Base-by-base conservation (phyloP, 2,329 filamentous ascomycete genomes). In the Colletotrichum sojae region DNA sequence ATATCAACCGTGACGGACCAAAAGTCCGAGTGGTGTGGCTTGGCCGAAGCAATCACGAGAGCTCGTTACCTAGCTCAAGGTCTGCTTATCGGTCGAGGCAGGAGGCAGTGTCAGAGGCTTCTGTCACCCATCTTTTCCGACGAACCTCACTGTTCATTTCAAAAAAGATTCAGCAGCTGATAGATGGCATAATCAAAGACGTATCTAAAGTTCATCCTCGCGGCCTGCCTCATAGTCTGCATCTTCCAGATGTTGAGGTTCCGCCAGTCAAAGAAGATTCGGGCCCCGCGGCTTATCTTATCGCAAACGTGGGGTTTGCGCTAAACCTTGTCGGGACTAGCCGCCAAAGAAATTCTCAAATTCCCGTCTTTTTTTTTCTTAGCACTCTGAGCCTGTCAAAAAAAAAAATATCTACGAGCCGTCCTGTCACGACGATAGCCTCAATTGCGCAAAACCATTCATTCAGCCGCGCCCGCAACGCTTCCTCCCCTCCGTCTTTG, bases 281-380 rank as follows among this genome's bases (percentile, higher is more conserved):
- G n/a, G 16, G 62, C 66, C 66, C 66, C 66, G 66, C 66, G 51
- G 20, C 63, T 68, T 70, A 70, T 70, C 67, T 70, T 70, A 70
- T 70, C 67, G 46, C 5, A 1, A 18, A 18, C 39, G 52, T 70
- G 67, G 67, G 67, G 67, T 68, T 10, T 0, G 0, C 52, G 27
- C 67, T 70, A 68, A n/a, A 1, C 63, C 39, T 1, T 10, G 10
- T 4, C 0, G 5, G 27, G 56, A 18, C 15, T 67, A 70, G 67
- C 39, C 13, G 10, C 25, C 43, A 31, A 68, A 70, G 52, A 70
- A 70, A 70, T 70, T 70, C 67, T 70, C 66, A 66, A 69, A 69
- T 69, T 40, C 20, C 66, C 55, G 63, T 63, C 64, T 56, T 69
- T 60, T 66, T 65, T 69, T 68, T 66, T 31, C 22, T 46, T 31